Base-by-base conservation (phyloP, 495 filamentous ascomycete genomes). In the Neurospora sp. region DNA sequence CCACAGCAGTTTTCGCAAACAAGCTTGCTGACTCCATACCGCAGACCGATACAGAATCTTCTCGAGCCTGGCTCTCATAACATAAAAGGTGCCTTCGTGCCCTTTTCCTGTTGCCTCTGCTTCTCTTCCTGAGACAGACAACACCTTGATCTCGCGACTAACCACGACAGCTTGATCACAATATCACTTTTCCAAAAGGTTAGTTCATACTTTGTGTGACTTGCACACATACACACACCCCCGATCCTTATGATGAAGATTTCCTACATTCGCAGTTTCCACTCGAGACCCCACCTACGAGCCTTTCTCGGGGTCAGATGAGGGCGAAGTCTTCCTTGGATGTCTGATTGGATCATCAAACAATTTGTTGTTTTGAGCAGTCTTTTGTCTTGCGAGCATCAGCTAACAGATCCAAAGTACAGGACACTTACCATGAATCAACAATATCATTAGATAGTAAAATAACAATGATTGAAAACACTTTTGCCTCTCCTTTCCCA, bases 211-310 rank as follows among this genome's bases (percentile, higher is more conserved):
- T 71, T 71, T 69, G 72, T 74, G 49, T 10, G 5, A 3, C 11
- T 60, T 27, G 49, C 54, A 66, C 27, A 18, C 54, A 66, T 27
- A 35, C 54, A 62, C 54, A 35, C 31, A n/a, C 46, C 72, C 71
- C 74, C 71, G 73, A 82, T 84, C 75, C 76, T 86, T 85, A 89
- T 90, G 88, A 80, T 79, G 72, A 75, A 79, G 85, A 85, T 75
- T 85, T 82, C 82, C 83, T 80, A 86, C 84, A 88, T 89, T 90
- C 88, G 88, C 88, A 90, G 88, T 90, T 90, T 90, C 86, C 88
- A 89, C 88, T 87, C 82, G 85, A 90, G 87, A 82, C 87, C 54
- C 85, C 82, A 78, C 74, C 77, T 60, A 66, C 82, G 86, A 89
- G 87, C 88, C 86, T 86, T 78, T 77, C 75, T 83, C 76, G 83